Evolutionary conservation across 176 grass and related monocot species (phyloP).

Genomic region (Leersia perrieri): DNA sequence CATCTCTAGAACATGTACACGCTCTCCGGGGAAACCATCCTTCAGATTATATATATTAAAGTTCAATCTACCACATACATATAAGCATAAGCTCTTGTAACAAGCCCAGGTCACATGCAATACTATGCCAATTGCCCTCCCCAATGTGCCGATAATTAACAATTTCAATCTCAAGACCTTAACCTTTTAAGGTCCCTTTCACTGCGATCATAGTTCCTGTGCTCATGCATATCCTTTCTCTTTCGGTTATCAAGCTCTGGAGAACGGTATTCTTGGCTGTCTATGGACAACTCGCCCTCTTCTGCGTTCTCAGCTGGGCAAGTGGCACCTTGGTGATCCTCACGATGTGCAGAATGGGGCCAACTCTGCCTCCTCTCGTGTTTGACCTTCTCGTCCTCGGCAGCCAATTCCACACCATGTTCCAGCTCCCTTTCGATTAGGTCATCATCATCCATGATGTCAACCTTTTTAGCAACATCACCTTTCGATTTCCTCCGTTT

Average conservation of each 20-base stretch:
- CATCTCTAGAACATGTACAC: conserved; percentile 6
- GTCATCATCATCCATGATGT: conserved; percentile 62
- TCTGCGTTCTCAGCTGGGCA: conserved; percentile 23
- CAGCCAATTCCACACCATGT: conserved; percentile 74
- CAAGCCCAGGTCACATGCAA: conserved; percentile 1
- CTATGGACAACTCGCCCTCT: conserved; percentile 69
- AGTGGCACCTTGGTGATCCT: conserved; percentile 28
- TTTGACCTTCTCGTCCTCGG: conserved; percentile 51
- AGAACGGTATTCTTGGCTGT: conserved; percentile 42
- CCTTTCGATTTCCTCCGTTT: conserved; percentile 53
- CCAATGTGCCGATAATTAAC: neutral
- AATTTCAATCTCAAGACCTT: conserved; percentile 22
- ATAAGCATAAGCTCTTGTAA: neutral
- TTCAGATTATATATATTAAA: neutral
- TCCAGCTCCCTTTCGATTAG: conserved; percentile 84
- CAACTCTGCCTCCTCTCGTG: conserved; percentile 43
- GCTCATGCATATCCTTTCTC: conserved; percentile 49
- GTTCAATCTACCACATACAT: conserved; percentile 2
- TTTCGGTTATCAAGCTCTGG: conserved; percentile 30
- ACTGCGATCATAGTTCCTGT: conserved; percentile 9
- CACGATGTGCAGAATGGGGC: conserved; percentile 25
- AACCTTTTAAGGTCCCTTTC: conserved; percentile 54
- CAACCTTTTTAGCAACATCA: conserved; percentile 56
- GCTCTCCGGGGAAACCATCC: neutral
- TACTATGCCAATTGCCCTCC: neutral